Evolutionary conservation across 225 moss, liverwort and hornwort species (phyloP).

Genomic region (Marchantia polymorpha): DNA sequence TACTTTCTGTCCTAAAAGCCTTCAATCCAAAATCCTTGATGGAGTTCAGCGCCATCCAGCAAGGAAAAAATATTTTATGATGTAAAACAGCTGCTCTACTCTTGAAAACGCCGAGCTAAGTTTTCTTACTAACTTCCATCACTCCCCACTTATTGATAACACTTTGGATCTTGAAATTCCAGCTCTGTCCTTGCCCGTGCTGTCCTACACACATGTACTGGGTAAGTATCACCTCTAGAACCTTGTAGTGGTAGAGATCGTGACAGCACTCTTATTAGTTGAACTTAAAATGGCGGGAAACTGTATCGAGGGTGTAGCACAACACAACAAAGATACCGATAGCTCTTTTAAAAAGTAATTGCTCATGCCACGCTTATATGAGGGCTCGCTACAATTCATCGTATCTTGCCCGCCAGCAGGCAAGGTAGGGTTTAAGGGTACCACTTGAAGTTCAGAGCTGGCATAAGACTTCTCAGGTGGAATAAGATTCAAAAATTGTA

Average conservation of each 20-base stretch:
- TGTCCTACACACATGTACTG: slow-evolving; percentile 31
- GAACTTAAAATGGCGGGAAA: background rate
- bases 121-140: slow-evolving; percentile 27
- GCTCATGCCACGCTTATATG: no score
- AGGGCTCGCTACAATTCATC: no score
- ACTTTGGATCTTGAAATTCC: slow-evolving; percentile 48
- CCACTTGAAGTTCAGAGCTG: no score
- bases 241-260: background rate
- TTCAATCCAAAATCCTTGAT: background rate
- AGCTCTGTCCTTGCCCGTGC: slow-evolving; percentile 30
- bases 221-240: slow-evolving; percentile 10
- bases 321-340: no score
- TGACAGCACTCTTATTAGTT: background rate
- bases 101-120: background rate
- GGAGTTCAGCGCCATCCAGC: background rate
- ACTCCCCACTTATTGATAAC: slow-evolving; percentile 41
- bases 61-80: background rate
- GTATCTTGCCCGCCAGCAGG: no score
- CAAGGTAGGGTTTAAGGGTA: no score
- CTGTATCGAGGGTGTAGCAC: no score
- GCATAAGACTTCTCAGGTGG: no score
- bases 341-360: no score
- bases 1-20: slow-evolving; percentile 28
- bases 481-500: no score
- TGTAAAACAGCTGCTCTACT: background rate